phyloP scores from a whole-genome alignment of 2,329 filamentous ascomycete species.

The Oidium heveae region DNA sequence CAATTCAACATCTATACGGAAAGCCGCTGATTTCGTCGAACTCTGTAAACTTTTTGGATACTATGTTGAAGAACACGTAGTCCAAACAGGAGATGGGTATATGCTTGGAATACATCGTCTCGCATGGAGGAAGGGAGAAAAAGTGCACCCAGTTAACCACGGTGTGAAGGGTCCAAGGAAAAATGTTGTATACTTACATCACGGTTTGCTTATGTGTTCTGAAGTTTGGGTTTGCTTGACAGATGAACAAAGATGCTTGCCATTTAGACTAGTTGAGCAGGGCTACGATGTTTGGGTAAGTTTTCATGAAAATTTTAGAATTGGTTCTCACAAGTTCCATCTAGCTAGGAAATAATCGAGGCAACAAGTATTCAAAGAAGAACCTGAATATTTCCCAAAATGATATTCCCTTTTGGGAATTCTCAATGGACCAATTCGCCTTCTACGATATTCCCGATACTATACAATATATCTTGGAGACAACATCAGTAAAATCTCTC shows the following conservation, averaged over 20 bases:
- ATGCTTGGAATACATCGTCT: constrained; percentile 73
- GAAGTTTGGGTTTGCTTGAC: constrained; percentile 95
- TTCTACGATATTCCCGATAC: constrained; percentile 93
- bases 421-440: constrained; percentile 94
- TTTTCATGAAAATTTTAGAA: constrained; percentile 3
- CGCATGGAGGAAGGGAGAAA: constrained; percentile 60
- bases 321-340: constrained; percentile 6
- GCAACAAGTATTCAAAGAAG: constrained; percentile 99
- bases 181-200: constrained; percentile 79
- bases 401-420: constrained; percentile 72
- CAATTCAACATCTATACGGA: constrained; percentile 51
- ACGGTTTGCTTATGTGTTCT: constrained; percentile 94
- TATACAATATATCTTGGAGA: constrained; percentile 71
- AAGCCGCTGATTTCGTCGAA: constrained; percentile 78
- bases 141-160: constrained; percentile 51
- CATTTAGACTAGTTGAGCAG: constrained; percentile 67
- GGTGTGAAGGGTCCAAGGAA: constrained; percentile 45
- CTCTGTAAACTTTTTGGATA: constrained; percentile 84
- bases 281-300: constrained; percentile 89
- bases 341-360: constrained; percentile 82
- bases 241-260: constrained; percentile 60
- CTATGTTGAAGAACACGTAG: constrained; percentile 83
- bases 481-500: constrained; percentile 57
- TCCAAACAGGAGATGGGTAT: constrained; percentile 85
- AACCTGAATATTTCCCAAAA: constrained; percentile 51